These are phyloP conservation scores for Breviolum minutum DNA, from an alignment of 73 alveolate genomes.

Conservation along the genomic window DNA sequence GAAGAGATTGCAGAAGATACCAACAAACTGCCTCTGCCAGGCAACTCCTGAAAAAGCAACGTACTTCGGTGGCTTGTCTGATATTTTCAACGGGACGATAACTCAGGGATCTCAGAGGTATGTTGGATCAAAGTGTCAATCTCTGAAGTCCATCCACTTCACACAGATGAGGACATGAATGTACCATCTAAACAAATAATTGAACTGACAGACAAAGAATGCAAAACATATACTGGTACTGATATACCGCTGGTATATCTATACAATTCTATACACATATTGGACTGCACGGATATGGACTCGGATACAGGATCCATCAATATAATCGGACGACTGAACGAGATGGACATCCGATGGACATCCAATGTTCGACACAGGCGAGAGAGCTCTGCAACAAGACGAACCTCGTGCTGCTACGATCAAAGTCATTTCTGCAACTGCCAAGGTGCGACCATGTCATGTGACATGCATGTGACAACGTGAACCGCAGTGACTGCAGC, in stretches of 20 bases:
- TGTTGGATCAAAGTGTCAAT: neutral
- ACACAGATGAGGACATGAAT: too few relatives aligned
- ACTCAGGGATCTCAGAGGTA: neutral
- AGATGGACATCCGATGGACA: too few relatives aligned
- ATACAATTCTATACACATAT: too few relatives aligned
- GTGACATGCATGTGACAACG: neutral
- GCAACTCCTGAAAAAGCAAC: constrained; percentile 71
- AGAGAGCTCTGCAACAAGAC: constrained; percentile 63
- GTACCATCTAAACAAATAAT: too few relatives aligned
- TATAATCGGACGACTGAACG: neutral
- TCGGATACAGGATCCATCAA: neutral
- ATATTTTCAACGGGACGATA: neutral
- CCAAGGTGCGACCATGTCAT: constrained; percentile 5
- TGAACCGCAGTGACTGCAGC: neutral
- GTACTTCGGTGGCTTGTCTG: constrained; percentile 40
- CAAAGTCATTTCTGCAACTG: constrained; percentile 36
- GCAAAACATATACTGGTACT: too few relatives aligned
- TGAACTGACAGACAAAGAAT: too few relatives aligned
- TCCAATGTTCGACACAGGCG: neutral
- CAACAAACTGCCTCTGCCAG: constrained; percentile 5
- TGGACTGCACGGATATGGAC: neutral
- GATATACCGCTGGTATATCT: too few relatives aligned
- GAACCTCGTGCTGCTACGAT: constrained; percentile 94
- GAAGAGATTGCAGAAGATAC: neutral
- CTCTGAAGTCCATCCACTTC: too few relatives aligned